Conservation (phyloP, 805 yeast genomes). For the Suhomyces pyralidae region DNA sequence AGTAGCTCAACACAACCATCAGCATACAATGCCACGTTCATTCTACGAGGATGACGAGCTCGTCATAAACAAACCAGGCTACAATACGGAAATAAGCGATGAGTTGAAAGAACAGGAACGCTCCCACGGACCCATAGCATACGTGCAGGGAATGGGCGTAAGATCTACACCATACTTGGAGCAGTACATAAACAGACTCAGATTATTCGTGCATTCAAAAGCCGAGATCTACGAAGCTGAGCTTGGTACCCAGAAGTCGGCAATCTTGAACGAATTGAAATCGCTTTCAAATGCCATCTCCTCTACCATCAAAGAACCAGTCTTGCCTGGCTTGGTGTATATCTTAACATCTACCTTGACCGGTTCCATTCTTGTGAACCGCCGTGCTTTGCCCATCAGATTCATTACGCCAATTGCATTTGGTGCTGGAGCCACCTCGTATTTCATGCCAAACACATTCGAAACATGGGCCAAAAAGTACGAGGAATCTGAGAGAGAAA, state of each 20-base stretch:
- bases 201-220: conserved; percentile 39
- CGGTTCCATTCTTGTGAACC: conserved; percentile 53
- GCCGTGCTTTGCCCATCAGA: conserved; percentile 47
- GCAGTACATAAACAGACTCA: conserved; percentile 34
- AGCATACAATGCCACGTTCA: background rate
- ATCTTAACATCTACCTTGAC: conserved; percentile 54
- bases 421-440: conserved; percentile 43
- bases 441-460: conserved; percentile 53
- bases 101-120: conserved; percentile 40
- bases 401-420: conserved; percentile 50
- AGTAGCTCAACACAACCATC: background rate
- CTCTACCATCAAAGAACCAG: conserved; percentile 46
- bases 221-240: conserved; percentile 41
- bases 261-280: conserved; percentile 42
- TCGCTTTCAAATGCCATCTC: conserved; percentile 28
- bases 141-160: conserved; percentile 54
- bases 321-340: conserved; percentile 53
- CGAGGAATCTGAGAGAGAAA: conserved; percentile 23
- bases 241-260: conserved; percentile 43
- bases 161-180: conserved; percentile 49
- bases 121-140: conserved; percentile 35
- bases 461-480: conserved; percentile 16
- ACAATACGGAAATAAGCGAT: conserved; percentile 33
- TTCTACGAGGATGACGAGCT: conserved; percentile 55
- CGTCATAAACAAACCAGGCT: conserved; percentile 48